Percentiles rank a stretch among this genome's conserved stretches.
Evolutionary conservation across 441 rosid genomes (phyloP).

Genomic region (Syzygium malaccense): DNA sequence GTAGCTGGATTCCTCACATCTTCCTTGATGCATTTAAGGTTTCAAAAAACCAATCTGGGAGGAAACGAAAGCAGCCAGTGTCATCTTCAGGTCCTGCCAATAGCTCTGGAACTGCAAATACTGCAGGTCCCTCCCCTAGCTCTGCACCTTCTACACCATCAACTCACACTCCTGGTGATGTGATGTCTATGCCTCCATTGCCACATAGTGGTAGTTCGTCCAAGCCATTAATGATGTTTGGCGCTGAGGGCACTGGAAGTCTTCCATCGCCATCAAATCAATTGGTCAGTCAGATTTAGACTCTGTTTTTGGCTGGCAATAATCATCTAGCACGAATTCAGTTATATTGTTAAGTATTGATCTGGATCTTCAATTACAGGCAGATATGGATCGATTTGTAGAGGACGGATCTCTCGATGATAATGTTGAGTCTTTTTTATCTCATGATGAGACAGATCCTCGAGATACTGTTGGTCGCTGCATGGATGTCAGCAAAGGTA

Average conservation of each 20-base stretch:
- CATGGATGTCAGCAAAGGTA: slow-evolving; percentile 15
- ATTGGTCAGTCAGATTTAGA: not conserved
- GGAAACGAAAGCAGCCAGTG: slow-evolving; percentile 3
- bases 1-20: not conserved
- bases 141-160: not conserved
- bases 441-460: slow-evolving; percentile 15
- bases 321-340: not conserved
- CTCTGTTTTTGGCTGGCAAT: not conserved
- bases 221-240: not conserved
- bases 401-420: slow-evolving; percentile 25
- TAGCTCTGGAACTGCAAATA: slow-evolving; percentile 1
- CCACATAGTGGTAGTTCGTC: not conserved
- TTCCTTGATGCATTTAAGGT: not conserved
- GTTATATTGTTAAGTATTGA: not conserved
- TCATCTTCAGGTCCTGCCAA: slow-evolving; percentile 2
- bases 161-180: not conserved
- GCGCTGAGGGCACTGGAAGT: not conserved
- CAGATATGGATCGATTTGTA: slow-evolving; percentile 13
- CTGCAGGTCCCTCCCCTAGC: slow-evolving; percentile 2
- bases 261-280: not conserved
- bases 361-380: not conserved
- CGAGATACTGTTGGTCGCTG: slow-evolving; percentile 13
- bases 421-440: slow-evolving; percentile 28
- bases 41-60: not conserved
- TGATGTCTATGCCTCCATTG: not conserved